Conservation (phyloP, 2,329 filamentous ascomycete species). For the Diatrype stigma region DNA sequence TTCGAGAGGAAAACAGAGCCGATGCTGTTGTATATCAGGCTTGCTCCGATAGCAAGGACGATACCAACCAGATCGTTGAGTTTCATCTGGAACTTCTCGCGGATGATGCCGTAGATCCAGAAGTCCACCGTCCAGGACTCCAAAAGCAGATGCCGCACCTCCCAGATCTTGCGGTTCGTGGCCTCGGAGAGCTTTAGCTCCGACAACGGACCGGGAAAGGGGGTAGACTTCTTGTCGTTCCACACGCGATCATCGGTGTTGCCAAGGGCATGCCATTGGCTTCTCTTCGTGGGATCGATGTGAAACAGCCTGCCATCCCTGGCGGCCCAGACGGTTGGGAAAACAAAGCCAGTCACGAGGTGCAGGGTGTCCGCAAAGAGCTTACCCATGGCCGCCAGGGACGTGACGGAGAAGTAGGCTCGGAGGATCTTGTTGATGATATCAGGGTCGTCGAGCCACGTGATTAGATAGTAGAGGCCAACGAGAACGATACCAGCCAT, state of each 20-base stretch:
- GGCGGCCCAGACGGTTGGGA: conserved; percentile 65
- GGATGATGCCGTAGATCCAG: conserved; percentile 46
- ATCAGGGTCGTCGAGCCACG: conserved; percentile 77
- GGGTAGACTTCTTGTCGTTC: conserved; percentile 30
- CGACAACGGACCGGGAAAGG: conserved; percentile 36
- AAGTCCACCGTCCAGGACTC: conserved; percentile 49
- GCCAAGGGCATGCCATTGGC: conserved; percentile 31
- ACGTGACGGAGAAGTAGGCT: conserved; percentile 77
- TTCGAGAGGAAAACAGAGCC: conserved; percentile 64
- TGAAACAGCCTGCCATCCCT: conserved; percentile 38
- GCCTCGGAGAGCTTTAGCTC: conserved; percentile 21
- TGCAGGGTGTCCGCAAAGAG: conserved; percentile 70
- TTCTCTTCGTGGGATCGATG: conserved; percentile 37
- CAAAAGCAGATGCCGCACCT: conserved; percentile 44
- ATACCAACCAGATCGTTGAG: conserved; percentile 55
- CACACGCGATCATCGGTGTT: conserved; percentile 21
- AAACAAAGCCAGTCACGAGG: conserved; percentile 62
- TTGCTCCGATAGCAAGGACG: conserved; percentile 48
- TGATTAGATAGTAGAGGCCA: conserved; percentile 81
- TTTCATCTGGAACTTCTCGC: conserved; percentile 47
- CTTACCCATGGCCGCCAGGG: conserved; percentile 70
- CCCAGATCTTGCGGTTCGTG: conserved; percentile 39
- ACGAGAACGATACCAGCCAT: conserved; percentile 69
- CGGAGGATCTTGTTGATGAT: conserved; percentile 79
- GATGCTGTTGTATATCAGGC: conserved; percentile 65